phyloP scores from a whole-genome alignment of 148 eudicot genomes.

The Nyssa sinensis region DNA sequence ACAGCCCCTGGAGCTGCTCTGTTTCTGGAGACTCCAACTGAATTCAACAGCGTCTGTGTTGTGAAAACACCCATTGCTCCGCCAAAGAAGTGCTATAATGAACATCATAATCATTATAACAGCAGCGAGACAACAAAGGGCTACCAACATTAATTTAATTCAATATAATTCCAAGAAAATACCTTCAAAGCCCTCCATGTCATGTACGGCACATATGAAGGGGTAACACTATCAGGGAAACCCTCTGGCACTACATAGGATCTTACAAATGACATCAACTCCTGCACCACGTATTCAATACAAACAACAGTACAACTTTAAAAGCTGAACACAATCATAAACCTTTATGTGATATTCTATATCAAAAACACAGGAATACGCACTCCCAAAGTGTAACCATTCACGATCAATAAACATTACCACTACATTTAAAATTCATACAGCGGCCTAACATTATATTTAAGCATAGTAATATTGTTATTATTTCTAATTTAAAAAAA shows the following conservation, averaged over 20 bases:
- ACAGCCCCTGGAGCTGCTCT: constrained; percentile 79
- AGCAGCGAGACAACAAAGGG: neutral
- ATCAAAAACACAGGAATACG: no score
- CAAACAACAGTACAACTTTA: neutral
- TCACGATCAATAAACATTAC: no score
- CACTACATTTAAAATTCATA: no score
- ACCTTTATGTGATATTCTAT: neutral
- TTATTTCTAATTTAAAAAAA: neutral
- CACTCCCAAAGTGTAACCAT: no score
- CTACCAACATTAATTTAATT: neutral
- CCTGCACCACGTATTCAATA: constrained; percentile 47
- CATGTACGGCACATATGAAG: constrained; percentile 98
- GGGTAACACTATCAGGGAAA: constrained; percentile 86
- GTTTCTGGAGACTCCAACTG: constrained; percentile 82
- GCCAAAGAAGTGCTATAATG: constrained; percentile 86
- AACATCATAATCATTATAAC: constrained; percentile 12
- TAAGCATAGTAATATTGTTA: no score
- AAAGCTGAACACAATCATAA: constrained; percentile 1
- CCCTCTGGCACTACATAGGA: constrained; percentile 99
- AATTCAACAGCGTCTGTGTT: constrained; percentile 77
- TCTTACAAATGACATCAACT: constrained; percentile 71
- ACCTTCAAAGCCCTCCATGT: constrained; percentile 99
- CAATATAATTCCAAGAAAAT: constrained; percentile 11
- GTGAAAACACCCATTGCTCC: constrained; percentile 99
- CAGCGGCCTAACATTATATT: no score